Conservation (phyloP, 352 stramenopile genomes). For the Phytophthora lateralis region DNA sequence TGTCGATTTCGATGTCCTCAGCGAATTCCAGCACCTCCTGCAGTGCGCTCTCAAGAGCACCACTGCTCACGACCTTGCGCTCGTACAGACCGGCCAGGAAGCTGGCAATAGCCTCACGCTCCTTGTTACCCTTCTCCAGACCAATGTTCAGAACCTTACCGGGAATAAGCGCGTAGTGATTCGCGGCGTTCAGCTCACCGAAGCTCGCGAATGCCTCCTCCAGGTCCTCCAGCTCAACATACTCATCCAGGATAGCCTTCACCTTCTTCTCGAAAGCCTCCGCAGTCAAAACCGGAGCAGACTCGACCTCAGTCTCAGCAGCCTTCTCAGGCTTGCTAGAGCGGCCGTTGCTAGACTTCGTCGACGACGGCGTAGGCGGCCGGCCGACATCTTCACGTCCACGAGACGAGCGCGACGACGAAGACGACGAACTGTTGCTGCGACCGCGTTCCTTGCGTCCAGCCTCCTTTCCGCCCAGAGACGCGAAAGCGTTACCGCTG, state of each 20-base stretch:
- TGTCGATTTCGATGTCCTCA: constrained; percentile 86
- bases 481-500: constrained; percentile 52
- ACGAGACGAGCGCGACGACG: constrained; percentile 31
- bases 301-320: constrained; percentile 12
- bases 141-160: constrained; percentile 67
- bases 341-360: constrained; percentile 28
- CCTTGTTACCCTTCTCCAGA: constrained; percentile 71
- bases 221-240: constrained; percentile 83
- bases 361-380: constrained; percentile 45
- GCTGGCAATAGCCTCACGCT: constrained; percentile 56
- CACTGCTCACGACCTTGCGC: constrained; percentile 49
- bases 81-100: constrained; percentile 64
- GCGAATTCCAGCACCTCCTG: constrained; percentile 72
- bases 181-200: constrained; percentile 55
- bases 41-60: constrained; percentile 45
- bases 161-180: constrained; percentile 55
- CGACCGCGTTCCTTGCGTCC: constrained; percentile 53
- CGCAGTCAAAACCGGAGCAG: constrained; percentile 38
- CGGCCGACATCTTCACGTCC: constrained; percentile 27
- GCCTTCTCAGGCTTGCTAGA: constrained; percentile 23
- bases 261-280: constrained; percentile 85
- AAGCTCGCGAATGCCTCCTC: constrained; percentile 73
- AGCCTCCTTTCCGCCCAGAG: constrained; percentile 34
- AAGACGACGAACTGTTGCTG: constrained; percentile 41
- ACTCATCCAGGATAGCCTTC: constrained; percentile 86